phyloP scores from a whole-genome alignment of 2,329 filamentous ascomycete species.

The Xylariaceae sp. region DNA sequence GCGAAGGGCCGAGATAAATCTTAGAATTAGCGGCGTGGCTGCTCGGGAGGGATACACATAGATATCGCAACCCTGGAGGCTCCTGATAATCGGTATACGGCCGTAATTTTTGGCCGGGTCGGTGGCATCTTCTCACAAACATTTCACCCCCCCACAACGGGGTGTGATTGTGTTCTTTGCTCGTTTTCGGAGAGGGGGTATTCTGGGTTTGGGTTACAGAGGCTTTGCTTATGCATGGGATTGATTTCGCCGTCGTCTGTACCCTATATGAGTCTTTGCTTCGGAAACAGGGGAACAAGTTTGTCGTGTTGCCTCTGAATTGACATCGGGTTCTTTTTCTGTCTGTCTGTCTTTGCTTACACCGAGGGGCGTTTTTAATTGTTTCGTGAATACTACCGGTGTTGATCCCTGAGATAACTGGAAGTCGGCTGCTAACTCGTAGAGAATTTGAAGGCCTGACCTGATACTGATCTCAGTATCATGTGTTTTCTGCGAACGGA shows the following conservation, averaged over 20 bases:
- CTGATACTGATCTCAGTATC: background rate
- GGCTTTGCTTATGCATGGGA: background rate
- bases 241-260: conserved; percentile 10
- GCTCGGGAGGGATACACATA: background rate
- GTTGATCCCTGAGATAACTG: background rate
- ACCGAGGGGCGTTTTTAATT: background rate
- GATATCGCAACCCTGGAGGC: background rate
- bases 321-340: conserved; percentile 2
- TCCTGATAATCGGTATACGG: background rate
- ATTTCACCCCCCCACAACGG: background rate
- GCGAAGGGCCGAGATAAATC: background rate
- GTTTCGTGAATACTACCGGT: background rate
- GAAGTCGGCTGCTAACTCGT: background rate
- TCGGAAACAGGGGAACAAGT: conserved; percentile 1
- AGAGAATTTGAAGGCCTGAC: background rate
- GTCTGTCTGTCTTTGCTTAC: background rate
- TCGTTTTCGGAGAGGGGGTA: conserved; percentile 8
- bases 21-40: background rate
- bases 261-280: conserved; percentile 5
- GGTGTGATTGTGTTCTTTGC: background rate
- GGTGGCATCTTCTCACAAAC: background rate
- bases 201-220: conserved; percentile 8
- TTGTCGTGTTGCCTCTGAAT: conserved; percentile 3
- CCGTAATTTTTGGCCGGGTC: background rate
- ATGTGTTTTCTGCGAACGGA: too few species aligned